phyloP scores from a whole-genome alignment of 2,329 filamentous ascomycete species.

The Xenosphaeropsis pyriputrescens region DNA sequence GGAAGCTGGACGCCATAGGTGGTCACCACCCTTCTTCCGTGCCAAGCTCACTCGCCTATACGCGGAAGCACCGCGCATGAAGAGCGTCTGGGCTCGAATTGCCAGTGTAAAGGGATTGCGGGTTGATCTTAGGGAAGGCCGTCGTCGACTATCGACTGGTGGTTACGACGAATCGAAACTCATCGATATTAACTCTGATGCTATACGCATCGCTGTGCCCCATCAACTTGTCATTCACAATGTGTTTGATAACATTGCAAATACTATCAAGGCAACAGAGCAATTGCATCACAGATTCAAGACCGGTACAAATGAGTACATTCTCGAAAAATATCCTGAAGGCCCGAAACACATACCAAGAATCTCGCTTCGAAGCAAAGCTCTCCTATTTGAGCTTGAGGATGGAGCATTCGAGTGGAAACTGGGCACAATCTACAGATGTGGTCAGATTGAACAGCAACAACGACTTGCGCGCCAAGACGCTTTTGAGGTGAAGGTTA shows the following conservation, averaged over 20 bases:
- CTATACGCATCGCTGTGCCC: conserved; percentile 75
- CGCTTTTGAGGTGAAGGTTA: conserved; percentile 76
- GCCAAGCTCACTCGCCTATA: conserved; percentile 73
- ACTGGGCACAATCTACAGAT: conserved; percentile 81
- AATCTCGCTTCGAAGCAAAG: conserved; percentile 67
- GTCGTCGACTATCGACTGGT: conserved; percentile 46
- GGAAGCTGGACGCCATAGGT: conserved; percentile 73
- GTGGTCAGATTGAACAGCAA: conserved; percentile 76
- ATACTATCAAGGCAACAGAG: conserved; percentile 71
- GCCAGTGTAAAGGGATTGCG: conserved; percentile 71
- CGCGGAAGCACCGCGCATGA: conserved; percentile 73
- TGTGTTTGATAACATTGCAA: conserved; percentile 87
- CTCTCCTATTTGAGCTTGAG: conserved; percentile 81
- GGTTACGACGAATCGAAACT: conserved; percentile 59
- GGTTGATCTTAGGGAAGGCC: conserved; percentile 65
- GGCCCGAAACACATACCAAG: conserved; percentile 77
- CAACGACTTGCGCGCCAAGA: conserved; percentile 83
- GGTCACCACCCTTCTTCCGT: conserved; percentile 69
- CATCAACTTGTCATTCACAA: conserved; percentile 82
- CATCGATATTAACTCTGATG: conserved; percentile 72
- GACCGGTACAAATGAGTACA: conserved; percentile 77
- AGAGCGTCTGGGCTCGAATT: conserved; percentile 71
- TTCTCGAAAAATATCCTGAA: conserved; percentile 73
- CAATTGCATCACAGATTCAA: conserved; percentile 90
- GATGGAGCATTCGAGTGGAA: conserved; percentile 98